phyloP scores from a whole-genome alignment of 208 protist species.

The Crithidia sp. region DNA sequence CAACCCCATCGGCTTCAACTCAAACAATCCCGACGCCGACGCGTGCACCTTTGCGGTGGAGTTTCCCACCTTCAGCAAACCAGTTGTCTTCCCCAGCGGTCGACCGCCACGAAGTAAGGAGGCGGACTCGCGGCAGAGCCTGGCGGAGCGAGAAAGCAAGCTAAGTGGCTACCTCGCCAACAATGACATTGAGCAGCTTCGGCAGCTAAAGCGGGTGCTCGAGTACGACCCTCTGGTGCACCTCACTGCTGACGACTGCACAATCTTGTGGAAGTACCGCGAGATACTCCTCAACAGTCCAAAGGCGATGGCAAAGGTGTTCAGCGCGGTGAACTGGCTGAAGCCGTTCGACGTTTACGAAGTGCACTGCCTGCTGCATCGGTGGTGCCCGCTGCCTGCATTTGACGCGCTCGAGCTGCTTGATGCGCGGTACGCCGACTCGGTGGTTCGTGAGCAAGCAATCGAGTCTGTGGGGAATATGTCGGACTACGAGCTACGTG shows the following conservation, averaged over 20 bases:
- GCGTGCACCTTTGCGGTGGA: constrained; percentile 38
- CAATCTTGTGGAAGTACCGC: constrained; percentile 74
- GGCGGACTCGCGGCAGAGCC: constrained; percentile 20
- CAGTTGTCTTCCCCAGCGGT: constrained; percentile 59
- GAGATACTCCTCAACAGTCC: constrained; percentile 56
- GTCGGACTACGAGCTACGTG: constrained; percentile 70
- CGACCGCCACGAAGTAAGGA: constrained; percentile 39
- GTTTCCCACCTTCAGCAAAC: constrained; percentile 53
- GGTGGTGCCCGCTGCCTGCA: constrained; percentile 52
- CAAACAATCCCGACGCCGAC: constrained; percentile 41
- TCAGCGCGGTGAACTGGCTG: constrained; percentile 76
- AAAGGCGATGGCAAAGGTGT: constrained; percentile 75
- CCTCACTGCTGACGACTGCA: constrained; percentile 63
- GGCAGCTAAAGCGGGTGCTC: constrained; percentile 59
- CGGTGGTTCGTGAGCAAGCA: constrained; percentile 72
- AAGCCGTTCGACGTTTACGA: constrained; percentile 69
- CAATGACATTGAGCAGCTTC: constrained; percentile 63
- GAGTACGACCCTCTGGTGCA: constrained; percentile 63
- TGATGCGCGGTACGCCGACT: constrained; percentile 72
- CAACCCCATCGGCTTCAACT: constrained; percentile 47
- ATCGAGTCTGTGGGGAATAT: constrained; percentile 64
- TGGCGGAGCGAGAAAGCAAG: constrained; percentile 20
- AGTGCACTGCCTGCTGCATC: constrained; percentile 50
- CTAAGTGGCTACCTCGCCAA: constrained; percentile 37
- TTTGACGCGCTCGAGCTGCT: constrained; percentile 87